Evolutionary conservation across 176 grass and related monocot species (phyloP).

Genomic region (Eragrostis nindensis): DNA sequence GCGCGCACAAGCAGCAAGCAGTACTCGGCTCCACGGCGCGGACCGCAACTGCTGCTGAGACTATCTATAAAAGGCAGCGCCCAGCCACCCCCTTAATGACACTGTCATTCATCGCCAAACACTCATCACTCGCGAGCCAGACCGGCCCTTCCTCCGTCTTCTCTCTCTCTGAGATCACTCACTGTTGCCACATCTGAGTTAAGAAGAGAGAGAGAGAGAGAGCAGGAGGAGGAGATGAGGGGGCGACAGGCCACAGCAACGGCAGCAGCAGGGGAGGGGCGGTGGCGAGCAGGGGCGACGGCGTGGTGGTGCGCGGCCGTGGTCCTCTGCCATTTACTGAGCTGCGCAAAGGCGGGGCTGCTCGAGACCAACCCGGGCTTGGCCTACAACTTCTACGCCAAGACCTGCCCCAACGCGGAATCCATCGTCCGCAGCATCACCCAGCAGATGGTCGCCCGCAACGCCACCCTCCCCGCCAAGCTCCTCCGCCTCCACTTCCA

Average conservation of each 20-base stretch:
- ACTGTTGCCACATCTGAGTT: neutral
- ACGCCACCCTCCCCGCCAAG: slow-evolving; percentile 41
- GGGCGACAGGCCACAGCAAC: neutral
- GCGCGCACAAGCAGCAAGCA: too few species aligned
- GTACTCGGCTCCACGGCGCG: too few species aligned
- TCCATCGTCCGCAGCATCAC: slow-evolving; percentile 43
- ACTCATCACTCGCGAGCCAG: too few species aligned
- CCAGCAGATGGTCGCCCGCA: slow-evolving; percentile 46
- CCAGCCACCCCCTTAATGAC: slow-evolving; percentile 27
- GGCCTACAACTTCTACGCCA: slow-evolving; percentile 67
- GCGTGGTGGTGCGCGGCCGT: slow-evolving; percentile 3
- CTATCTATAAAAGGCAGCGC: slow-evolving; percentile 52
- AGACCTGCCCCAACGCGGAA: slow-evolving; percentile 53
- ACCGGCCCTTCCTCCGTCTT: too few species aligned
- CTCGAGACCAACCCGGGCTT: slow-evolving; percentile 50
- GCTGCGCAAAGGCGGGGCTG: slow-evolving; percentile 33
- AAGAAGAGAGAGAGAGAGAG: slow-evolving; percentile 1
- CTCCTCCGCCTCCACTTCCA: slow-evolving; percentile 74
- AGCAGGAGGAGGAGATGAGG: slow-evolving; percentile 22
- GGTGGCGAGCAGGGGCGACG: slow-evolving; percentile 5
- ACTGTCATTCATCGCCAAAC: slow-evolving; percentile 32
- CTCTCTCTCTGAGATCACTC: slow-evolving; percentile 7
- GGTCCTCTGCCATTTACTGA: slow-evolving; percentile 40
- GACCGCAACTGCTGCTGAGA: neutral
- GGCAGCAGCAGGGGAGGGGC: neutral